Evolutionary conservation across 345 rosid genomes (phyloP), one percentile per base, ranked within the genome.

Genomic region (Camelina sativa): DNA sequence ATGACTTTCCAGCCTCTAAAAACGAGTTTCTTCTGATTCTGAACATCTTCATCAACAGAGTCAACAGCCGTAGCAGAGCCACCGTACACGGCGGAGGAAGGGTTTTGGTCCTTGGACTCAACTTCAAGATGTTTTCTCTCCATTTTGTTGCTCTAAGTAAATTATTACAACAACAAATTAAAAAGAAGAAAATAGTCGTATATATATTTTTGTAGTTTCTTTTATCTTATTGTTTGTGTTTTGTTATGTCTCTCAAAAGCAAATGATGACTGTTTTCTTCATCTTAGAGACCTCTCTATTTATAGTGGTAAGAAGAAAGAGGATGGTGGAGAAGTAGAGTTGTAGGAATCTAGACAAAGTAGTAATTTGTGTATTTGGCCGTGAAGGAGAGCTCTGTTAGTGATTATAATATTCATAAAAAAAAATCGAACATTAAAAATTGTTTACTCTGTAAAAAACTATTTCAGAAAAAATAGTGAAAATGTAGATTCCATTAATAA

Each of bases 1-100:
- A 87, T 89, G 78, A 77, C 86, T 78, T 79, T 87, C 95, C 95
- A 89, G 61, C 95, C 95, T 76, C 87, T 87, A 62, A 80, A 84
- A 23, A 83, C 76, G 37, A 81, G 22, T 75, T 83, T 53, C 4
- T 75, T 43, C 59, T 78, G 34, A 54, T 54, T 79, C 34, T 32
- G 15, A 51, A 22, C 38, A 12, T 58, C 63, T 20, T 74, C 71
- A 11, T 54, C 70, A 46, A 44, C 79, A 41, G 73, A 66, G 28
- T 32, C 74, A 75, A 52, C 69, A 25, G 76, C 77, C 65, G 73
- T 43, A 51, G 52, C 72, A 77, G 76, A 57, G 58, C 80, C 80
- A 66, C 67, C 73, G 62, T 59, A 30, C 1, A 58, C 51, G 76
- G 67, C 73, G 68, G 80, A 57, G 50, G 80, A 70, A 63, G 54